Conservation (phyloP, 805 yeast genomes). For the Zygotorulaspora sp. region DNA sequence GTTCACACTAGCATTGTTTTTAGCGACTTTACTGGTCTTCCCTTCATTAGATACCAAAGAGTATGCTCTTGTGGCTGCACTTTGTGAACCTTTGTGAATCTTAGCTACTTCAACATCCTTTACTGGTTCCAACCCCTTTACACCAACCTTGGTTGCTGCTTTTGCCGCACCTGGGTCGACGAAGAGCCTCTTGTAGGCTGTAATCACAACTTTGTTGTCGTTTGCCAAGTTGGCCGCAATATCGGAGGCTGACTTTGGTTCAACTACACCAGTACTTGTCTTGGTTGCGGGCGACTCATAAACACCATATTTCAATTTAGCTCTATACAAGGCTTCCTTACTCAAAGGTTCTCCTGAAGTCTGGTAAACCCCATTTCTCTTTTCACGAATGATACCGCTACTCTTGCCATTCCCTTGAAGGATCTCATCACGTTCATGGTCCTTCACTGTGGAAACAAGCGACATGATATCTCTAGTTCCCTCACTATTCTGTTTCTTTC, state of each 20-base stretch:
- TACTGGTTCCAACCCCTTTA: slow-evolving; percentile 11
- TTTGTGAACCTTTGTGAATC: slow-evolving; percentile 13
- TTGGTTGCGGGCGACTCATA: slow-evolving; percentile 47
- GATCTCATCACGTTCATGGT: slow-evolving; percentile 12
- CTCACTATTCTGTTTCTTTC: too few species aligned
- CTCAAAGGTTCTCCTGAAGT: slow-evolving; percentile 66
- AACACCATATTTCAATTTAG: slow-evolving; percentile 64
- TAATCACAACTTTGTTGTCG: slow-evolving; percentile 56
- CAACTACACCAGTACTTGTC: slow-evolving; percentile 55
- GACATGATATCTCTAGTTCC: too few species aligned
- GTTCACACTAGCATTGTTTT: slow-evolving; percentile 3
- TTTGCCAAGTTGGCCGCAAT: slow-evolving; percentile 76
- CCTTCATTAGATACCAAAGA: slow-evolving; percentile 20
- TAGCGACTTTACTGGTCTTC: slow-evolving; percentile 9
- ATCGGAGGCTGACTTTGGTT: slow-evolving; percentile 54
- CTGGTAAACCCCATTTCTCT: slow-evolving; percentile 49
- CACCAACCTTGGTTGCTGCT: slow-evolving; percentile 30
- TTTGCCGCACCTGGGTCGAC: slow-evolving; percentile 33
- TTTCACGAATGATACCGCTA: slow-evolving; percentile 1
- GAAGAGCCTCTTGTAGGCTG: slow-evolving; percentile 51
- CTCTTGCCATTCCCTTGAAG: slow-evolving; percentile 4
- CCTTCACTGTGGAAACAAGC: slow-evolving; percentile 28
- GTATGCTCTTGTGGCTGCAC: slow-evolving; percentile 34
- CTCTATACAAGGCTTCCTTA: slow-evolving; percentile 70
- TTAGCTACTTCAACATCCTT: slow-evolving; percentile 7